Evolutionary conservation across 2,329 filamentous ascomycete species (phyloP).

Genomic region (Hypoxylon sp.): DNA sequence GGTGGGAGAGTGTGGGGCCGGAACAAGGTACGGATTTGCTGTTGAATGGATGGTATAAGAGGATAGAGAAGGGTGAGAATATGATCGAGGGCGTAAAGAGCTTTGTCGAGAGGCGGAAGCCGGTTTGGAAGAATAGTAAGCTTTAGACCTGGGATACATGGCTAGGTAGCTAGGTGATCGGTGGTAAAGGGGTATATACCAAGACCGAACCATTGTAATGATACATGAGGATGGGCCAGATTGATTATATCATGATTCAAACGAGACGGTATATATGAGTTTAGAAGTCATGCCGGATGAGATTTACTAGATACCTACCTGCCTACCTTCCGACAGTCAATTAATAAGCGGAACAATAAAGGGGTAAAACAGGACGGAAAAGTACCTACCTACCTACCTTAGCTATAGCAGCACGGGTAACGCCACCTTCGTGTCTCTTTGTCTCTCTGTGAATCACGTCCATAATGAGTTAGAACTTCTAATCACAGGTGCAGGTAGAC

Average conservation of each 20-base stretch:
- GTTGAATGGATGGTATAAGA: conserved; percentile 70
- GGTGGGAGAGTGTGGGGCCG: conserved; percentile 78
- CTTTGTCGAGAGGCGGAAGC: conserved; percentile 82
- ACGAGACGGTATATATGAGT: neutral
- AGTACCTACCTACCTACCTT: too few species aligned
- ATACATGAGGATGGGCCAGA: neutral
- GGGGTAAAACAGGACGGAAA: neutral
- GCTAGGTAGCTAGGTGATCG: neutral
- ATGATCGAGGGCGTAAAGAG: conserved; percentile 80
- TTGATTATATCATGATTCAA: neutral
- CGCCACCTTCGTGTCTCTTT: neutral
- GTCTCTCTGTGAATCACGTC: neutral
- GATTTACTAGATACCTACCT: neutral
- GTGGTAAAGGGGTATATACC: neutral
- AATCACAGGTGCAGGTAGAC: too few species aligned
- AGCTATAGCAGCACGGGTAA: neutral
- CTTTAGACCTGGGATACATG: conserved; percentile 57
- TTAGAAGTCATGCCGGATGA: neutral
- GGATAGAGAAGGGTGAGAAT: conserved; percentile 77
- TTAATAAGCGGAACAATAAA: neutral
- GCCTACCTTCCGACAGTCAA: neutral
- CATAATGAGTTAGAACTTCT: neutral
- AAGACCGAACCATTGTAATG: neutral
- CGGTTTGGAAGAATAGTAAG: conserved; percentile 76
- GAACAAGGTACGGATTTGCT: conserved; percentile 73